Conservation (phyloP, 352 stramenopile species). For the Globisporangium ultimum region DNA sequence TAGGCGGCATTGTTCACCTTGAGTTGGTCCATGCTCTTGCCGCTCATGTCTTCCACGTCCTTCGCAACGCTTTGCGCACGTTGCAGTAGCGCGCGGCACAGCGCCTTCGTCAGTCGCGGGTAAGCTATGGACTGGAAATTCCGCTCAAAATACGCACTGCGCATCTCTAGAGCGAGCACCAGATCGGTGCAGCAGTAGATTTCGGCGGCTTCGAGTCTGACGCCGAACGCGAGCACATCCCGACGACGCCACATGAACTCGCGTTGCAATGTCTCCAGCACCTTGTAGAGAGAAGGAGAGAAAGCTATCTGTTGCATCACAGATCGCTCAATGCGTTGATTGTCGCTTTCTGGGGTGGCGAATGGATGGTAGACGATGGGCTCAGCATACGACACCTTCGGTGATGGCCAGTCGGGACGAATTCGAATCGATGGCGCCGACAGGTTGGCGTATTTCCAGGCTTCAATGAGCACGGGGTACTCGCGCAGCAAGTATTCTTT, state of each 20-base stretch:
- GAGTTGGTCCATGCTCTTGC: not conserved
- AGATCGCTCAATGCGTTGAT: not conserved
- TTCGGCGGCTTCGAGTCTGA: conserved; percentile 26
- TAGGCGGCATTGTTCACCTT: not conserved
- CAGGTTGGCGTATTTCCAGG: conserved; percentile 34
- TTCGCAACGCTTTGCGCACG: conserved; percentile 10
- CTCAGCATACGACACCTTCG: conserved; percentile 13
- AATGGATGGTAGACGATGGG: conserved; percentile 16
- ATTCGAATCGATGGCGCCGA: conserved; percentile 15
- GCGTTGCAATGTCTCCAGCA: conserved; percentile 26
- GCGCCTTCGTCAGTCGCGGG: conserved; percentile 43
- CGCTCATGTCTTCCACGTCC: conserved; percentile 1
- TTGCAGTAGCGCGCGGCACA: conserved; percentile 28
- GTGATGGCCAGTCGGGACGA: conserved; percentile 39
- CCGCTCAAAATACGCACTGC: conserved; percentile 39
- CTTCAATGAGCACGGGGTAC: conserved; percentile 59
- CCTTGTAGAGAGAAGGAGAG: conserved; percentile 21
- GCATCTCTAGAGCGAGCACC: conserved; percentile 20
- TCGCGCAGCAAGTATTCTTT: conserved; percentile 37
- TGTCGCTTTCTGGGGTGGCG: not conserved
- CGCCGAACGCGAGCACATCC: conserved; percentile 31
- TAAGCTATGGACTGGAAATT: conserved; percentile 42
- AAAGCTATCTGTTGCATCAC: conserved; percentile 18
- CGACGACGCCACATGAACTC: conserved; percentile 44
- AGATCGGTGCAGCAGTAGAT: conserved; percentile 47